Evolutionary conservation across 2,329 filamentous ascomycete genomes (phyloP).

Genomic region (Apiospora koreana): DNA sequence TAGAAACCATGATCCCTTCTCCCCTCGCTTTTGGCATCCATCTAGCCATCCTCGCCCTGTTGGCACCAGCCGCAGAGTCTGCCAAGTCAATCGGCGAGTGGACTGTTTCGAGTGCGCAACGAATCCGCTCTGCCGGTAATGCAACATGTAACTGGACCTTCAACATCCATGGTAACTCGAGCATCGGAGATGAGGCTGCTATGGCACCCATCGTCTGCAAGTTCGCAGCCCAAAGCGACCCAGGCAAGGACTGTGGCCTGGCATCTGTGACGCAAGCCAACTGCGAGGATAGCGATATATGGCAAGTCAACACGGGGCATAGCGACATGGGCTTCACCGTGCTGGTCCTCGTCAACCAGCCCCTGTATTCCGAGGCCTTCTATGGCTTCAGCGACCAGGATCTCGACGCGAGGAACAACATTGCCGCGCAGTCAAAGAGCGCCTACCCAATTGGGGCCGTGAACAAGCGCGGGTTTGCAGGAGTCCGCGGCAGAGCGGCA

Average conservation of each 20-base stretch:
- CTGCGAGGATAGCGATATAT: conserved; percentile 13
- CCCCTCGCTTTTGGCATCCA: background rate
- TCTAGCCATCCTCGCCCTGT: no score
- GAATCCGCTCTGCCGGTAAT: background rate
- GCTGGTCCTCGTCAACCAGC: conserved; percentile 17
- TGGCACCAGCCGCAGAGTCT: no score
- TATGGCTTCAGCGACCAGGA: conserved; percentile 21
- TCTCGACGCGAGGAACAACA: conserved; percentile 19
- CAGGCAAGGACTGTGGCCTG: background rate
- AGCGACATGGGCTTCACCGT: conserved; percentile 20
- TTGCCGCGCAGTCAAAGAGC: conserved; percentile 17
- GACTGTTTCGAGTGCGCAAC: background rate
- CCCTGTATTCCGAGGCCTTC: conserved; percentile 14
- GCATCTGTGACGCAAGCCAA: background rate
- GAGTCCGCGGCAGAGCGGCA: no score
- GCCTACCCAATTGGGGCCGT: background rate
- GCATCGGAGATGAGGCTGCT: no score
- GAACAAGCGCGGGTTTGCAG: no score
- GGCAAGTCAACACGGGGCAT: conserved; percentile 20
- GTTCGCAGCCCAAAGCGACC: background rate
- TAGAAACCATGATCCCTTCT: background rate
- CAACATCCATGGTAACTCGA: background rate
- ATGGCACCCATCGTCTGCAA: background rate
- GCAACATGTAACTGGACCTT: background rate
- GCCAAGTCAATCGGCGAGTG: background rate